These are phyloP conservation scores for Knoxia roxburghii DNA, from an alignment of 257 asterid species.

Conservation along the genomic window DNA sequence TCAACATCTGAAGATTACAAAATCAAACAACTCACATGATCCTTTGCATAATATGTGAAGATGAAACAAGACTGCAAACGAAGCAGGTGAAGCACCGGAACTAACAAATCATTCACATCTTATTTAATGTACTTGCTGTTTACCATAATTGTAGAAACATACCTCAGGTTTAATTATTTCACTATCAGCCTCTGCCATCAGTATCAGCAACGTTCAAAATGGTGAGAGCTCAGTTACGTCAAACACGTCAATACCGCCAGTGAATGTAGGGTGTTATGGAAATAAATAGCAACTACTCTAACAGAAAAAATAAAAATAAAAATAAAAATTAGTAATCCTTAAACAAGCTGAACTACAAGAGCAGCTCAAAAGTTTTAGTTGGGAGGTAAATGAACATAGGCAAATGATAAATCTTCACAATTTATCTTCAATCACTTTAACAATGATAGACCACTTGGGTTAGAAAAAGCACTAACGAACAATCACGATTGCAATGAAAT, in stretches of 20 bases:
- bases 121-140: not conserved
- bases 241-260: constrained; percentile 12
- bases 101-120: not conserved
- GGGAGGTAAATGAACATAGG: not conserved
- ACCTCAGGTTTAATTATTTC: constrained; percentile 29
- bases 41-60: not conserved
- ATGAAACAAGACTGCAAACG: not conserved
- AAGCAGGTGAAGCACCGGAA: not conserved
- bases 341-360: not conserved
- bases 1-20: constrained; percentile 50
- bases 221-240: not conserved
- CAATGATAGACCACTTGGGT: no score
- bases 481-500: not conserved
- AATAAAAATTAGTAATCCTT: not conserved
- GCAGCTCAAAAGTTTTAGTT: not conserved
- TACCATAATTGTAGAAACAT: constrained; percentile 2
- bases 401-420: not conserved
- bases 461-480: not conserved
- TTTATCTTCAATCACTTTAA: not conserved
- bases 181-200: constrained; percentile 25
- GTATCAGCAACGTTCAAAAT: constrained; percentile 1
- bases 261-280: not conserved
- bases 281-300: not conserved
- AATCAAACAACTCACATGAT: constrained; percentile 15
- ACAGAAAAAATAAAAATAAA: not conserved